Conservation (phyloP, 1,139 yeast species). For the Taphrina betulina region DNA sequence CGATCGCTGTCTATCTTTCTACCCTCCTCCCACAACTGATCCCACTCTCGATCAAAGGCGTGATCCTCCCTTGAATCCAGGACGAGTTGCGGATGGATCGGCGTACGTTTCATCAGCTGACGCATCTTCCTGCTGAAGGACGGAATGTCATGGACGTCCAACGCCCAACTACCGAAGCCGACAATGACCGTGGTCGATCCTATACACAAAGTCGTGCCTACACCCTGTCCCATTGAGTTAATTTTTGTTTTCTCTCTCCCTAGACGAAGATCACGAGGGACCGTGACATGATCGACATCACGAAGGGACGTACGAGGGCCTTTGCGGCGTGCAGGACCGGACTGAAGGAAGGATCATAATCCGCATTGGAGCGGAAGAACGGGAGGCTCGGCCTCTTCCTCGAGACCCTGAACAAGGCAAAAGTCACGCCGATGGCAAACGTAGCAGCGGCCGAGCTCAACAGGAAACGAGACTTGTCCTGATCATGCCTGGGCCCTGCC, state of each 20-base stretch:
- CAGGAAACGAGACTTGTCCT: constrained; percentile 5
- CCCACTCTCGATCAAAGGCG: constrained; percentile 8
- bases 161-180: constrained; percentile 4
- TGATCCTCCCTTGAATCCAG: neutral
- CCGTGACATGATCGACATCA: too few relatives aligned
- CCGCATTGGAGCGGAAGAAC: constrained; percentile 18
- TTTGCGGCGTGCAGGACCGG: constrained; percentile 31
- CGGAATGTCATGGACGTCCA: constrained; percentile 19
- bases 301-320: constrained; percentile 10
- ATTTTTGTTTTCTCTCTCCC: too few relatives aligned
- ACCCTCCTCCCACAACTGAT: constrained; percentile 22
- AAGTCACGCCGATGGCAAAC: constrained; percentile 19
- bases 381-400: constrained; percentile 10
- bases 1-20: constrained; percentile 25
- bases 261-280: too few relatives aligned
- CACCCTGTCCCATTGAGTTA: too few relatives aligned
- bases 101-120: constrained; percentile 12
- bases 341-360: constrained; percentile 18
- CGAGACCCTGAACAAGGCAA: constrained; percentile 4
- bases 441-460: constrained; percentile 21
- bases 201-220: constrained; percentile 17
- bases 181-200: constrained; percentile 19
- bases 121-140: constrained; percentile 24
- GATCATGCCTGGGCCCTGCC: too few relatives aligned
- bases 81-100: constrained; percentile 1